Conservation (phyloP, 1,284 basidiomycete genomes). For the Fomes fomentarius region DNA sequence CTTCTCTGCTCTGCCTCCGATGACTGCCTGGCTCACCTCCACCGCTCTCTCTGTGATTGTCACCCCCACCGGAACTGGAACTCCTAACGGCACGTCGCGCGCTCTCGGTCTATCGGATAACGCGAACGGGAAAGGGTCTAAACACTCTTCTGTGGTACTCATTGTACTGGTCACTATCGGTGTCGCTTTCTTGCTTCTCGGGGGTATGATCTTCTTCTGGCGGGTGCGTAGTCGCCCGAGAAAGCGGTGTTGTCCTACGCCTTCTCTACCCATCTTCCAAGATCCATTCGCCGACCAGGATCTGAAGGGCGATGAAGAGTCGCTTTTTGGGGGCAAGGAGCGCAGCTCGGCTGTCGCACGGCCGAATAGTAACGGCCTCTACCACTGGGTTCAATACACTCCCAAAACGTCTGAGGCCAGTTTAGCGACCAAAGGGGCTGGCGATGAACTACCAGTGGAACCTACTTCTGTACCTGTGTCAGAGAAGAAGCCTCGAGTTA, state of each 20-base stretch:
- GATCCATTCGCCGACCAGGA: conserved; percentile 52
- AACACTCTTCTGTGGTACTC: conserved; percentile 45
- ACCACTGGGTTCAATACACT: conserved; percentile 67
- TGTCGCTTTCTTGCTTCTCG: conserved; percentile 55
- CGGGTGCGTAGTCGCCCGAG: conserved; percentile 52
- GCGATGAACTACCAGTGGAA: no score
- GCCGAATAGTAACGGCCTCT: conserved; percentile 45
- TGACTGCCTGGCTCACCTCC: conserved; percentile 20
- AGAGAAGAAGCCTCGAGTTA: conserved; percentile 6
- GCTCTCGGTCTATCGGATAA: conserved; percentile 13
- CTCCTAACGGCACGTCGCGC: conserved; percentile 10
- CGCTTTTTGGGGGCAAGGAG: conserved; percentile 76
- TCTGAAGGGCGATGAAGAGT: conserved; percentile 50
- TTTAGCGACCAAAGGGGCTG: no score
- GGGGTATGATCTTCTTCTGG: conserved; percentile 49
- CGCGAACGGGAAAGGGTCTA: conserved; percentile 19
- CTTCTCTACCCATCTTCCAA: conserved; percentile 71
- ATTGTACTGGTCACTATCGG: conserved; percentile 61
- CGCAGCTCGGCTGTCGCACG: conserved; percentile 46
- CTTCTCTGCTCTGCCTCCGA: conserved; percentile 30
- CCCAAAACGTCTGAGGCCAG: conserved; percentile 20
- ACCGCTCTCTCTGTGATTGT: conserved; percentile 15
- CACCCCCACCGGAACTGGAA: conserved; percentile 7
- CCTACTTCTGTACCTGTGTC: not conserved
- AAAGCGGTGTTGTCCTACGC: conserved; percentile 54